Evolutionary conservation across 345 rosid species (phyloP), one percentile per base, ranked within the genome.

Genomic region (Kernera saxatilis): DNA sequence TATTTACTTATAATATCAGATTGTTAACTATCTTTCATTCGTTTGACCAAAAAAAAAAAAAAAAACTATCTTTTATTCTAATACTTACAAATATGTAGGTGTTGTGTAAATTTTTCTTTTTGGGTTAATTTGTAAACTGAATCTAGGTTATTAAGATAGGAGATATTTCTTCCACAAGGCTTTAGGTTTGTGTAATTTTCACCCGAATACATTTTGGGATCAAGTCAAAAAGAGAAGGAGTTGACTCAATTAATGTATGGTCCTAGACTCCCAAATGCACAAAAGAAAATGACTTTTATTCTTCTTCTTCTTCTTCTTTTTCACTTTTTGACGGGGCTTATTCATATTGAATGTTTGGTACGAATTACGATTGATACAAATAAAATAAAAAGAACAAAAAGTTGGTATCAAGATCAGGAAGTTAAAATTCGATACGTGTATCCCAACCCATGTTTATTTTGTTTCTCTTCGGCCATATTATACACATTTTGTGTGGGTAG

Each of bases 231-330:
- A 18, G 22, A 52, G 6, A 36, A 55, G 6, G 33, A 55, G 15
- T 35, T 55, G 71, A 72, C 70, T 73, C 12, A 4, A n/a, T 13
- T 32, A 17, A 45, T 64, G 71, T 3, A 35, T 73, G 77, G 71
- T 72, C 77, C 68, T 10, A 33, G 8, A 11, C 58, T 27, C 51
- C 60, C 25, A 54, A 54, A 72, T 54, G 65, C 55, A 71, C 14
- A 51, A 59, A 41, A 43, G 25, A 72, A 46, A 41, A 27, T 29
- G 50, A 15, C 45, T 26, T 48, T 18, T 64, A 32, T 64, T 30
- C 40, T 72, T 40, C 15, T 33, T 8, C 5, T 33, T 17, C 32
- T 5, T 29, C 32, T 29, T 27, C 39, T 40, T 23, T 26, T 25
- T 36, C 48, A 43, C 49, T 18, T 54, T 63, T 23, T 55, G 32